Evolutionary conservation across 306 rosid genomes (phyloP).

Genomic region (Lathyrus tuberosus): DNA sequence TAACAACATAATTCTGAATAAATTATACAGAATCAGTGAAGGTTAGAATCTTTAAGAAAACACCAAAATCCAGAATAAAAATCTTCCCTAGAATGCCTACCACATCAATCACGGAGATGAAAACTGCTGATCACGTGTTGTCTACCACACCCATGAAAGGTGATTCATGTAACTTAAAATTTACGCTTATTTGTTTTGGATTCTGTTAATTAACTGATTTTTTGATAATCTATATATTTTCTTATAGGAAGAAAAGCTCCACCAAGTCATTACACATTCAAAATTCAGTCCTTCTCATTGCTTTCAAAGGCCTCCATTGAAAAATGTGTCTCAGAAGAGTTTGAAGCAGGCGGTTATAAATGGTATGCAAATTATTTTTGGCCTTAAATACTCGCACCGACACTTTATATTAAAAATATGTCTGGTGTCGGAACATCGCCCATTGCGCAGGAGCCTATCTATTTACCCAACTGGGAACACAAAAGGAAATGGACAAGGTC

Average conservation of each 20-base stretch:
- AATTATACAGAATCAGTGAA: background rate
- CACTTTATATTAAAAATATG: too few relatives aligned
- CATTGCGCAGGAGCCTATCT: conserved; percentile 19
- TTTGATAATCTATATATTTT: background rate
- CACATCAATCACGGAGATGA: background rate
- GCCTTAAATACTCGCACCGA: too few relatives aligned
- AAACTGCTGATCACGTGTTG: background rate
- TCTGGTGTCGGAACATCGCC: too few relatives aligned
- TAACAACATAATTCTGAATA: background rate
- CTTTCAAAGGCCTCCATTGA: conserved; percentile 41
- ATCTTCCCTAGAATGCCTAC: background rate
- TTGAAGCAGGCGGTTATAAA: conserved; percentile 47
- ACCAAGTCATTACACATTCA: conserved; percentile 49
- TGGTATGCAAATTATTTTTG: conserved; percentile 37
- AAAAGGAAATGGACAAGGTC: conserved; percentile 35
- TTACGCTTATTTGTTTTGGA: background rate
- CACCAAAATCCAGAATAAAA: background rate
- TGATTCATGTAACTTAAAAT: background rate
- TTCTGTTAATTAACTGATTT: background rate
- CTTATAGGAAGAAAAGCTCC: conserved; percentile 47
- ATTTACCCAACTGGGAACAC: conserved; percentile 47
- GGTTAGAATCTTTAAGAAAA: conserved; percentile 26
- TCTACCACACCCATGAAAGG: conserved; percentile 40
- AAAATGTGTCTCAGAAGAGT: conserved; percentile 38
- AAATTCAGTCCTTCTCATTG: conserved; percentile 44